Conservation (phyloP, 768 basidiomycete genomes). For the Pilatotrama ljubarskyi region DNA sequence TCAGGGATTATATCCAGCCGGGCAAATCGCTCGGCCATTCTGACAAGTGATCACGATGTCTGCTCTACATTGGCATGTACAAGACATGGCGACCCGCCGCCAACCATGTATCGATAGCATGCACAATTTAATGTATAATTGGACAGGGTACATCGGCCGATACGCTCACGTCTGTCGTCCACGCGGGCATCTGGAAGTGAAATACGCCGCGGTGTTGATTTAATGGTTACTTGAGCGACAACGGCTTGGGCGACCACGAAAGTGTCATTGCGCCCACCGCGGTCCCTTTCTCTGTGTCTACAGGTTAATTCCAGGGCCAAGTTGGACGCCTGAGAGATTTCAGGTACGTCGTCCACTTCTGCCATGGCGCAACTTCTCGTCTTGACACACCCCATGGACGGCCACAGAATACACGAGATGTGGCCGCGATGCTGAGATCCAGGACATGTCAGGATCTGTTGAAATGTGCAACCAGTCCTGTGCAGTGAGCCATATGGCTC, state of each 20-base stretch:
- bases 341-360: too few species aligned
- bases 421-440: too few species aligned
- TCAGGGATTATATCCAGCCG: slow-evolving; percentile 82
- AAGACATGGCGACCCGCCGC: not conserved
- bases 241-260: not conserved
- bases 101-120: slow-evolving; percentile 1
- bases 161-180: not conserved
- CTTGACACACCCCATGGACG: too few species aligned
- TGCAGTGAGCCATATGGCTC: not conserved
- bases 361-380: too few species aligned
- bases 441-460: too few species aligned
- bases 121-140: not conserved
- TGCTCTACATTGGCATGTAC: not conserved
- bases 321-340: too few species aligned
- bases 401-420: too few species aligned
- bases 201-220: not conserved
- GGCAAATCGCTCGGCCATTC: slow-evolving; percentile 86
- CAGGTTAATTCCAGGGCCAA: too few species aligned
- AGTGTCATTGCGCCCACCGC: not conserved
- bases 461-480: too few species aligned
- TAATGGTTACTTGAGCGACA: not conserved
- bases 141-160: not conserved
- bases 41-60: slow-evolving; percentile 45
- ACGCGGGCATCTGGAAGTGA: not conserved
- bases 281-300: not conserved